Base-by-base conservation (phyloP, 495 filamentous ascomycete species). In the Penicillium herquei region DNA sequence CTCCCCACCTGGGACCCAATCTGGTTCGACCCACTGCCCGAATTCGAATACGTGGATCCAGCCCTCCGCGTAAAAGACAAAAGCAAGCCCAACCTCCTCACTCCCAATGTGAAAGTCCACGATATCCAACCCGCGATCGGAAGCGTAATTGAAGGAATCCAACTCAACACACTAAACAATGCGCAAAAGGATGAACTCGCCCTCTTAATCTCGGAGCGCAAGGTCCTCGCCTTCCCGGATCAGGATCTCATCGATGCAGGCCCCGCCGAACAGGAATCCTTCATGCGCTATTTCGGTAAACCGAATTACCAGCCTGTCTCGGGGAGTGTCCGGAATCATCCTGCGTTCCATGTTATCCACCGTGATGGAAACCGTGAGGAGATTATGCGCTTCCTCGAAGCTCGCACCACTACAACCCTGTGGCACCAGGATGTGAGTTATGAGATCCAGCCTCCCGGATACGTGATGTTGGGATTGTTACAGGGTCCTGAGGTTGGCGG, bases 181-280 rank as follows among this genome's bases (percentile, higher is more conserved):
- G 76, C 78, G 2, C 86, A 86, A 56, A 91, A 90, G 66, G 86
- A 92, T 61, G 89, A 93, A 54, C 82, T 93, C 12, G 89, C 89
- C 6, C 78, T 89, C 7, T 76, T 93, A 14, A 83, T 92, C 54
- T 78, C 89, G 18, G 84, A 83, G 67, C 81, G 88, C 55, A 88
- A 88, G 35, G 87, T 91, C n/a, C 84, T 92, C 18, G 82, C 89
- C 45, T 91, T 92, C 73, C 84, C 87, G 37, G 77, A 84, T 37
- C 89, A 92, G 67, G 76, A 84, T 56, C 80, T 88, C 58, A 82
- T 89, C 35, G 84, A 87, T 54, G 87, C 87, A 42, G 80, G 81
- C 13, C 80, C 81, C 32, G 83, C 84, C 31, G 81, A 75, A 35
- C 88, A 91, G 61, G 73, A 79, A 39, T 67, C 70, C 3, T 86